Base-by-base conservation (phyloP, 768 basidiomycete genomes). In the Piloderma croceum region DNA sequence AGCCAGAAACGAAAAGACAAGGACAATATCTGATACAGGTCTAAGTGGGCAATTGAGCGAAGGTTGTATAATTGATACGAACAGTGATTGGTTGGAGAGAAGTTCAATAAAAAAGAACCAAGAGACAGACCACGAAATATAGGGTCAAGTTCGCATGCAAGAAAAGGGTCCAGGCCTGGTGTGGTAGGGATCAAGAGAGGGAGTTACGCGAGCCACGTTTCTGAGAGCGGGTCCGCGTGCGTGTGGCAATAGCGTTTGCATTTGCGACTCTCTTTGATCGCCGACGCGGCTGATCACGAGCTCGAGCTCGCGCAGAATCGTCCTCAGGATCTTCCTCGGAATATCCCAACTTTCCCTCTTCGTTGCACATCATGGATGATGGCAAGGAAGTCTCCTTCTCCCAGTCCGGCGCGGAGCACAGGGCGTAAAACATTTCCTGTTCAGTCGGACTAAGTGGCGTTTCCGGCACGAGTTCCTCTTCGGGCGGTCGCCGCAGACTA, bases 231-330 rank as follows among this genome's bases (percentile, higher is more conserved):
- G 67, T 64, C 27, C 70, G 70, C 23, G 71, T 61, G 31, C 74
- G 69, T 6, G 72, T 71, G 34, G 73, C 72, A 32, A 68, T 63
- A 13, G 77, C 74, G 43, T 29, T 29, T 15, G 27, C 27, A 29
- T 29, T 29, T 22, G 81, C 81, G 17, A 84, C 82, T 34, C 84
- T 68, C 62, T 78, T 82, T 45, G 84, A 87, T 44, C 82, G 69
- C 21, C 79, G 65, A 39, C 80, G 51, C 0, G 73, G 70, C 32
- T 62, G 64, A 29, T 64, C 66, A 6, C 43, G 52, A 53, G 52
- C 33, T 48, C 24, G 19, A 52, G 34, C 33, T 34, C 23, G 24
- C 6, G 46, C 17, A 15, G 15, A 21, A 10, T 39, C 40, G 34
- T 38, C 46, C 21, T 23, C 42, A 18, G 39, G 1, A 29, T 27